These are phyloP conservation scores for Danielia oregonensis DNA, from an alignment of 805 yeast species.

Conservation along the genomic window DNA sequence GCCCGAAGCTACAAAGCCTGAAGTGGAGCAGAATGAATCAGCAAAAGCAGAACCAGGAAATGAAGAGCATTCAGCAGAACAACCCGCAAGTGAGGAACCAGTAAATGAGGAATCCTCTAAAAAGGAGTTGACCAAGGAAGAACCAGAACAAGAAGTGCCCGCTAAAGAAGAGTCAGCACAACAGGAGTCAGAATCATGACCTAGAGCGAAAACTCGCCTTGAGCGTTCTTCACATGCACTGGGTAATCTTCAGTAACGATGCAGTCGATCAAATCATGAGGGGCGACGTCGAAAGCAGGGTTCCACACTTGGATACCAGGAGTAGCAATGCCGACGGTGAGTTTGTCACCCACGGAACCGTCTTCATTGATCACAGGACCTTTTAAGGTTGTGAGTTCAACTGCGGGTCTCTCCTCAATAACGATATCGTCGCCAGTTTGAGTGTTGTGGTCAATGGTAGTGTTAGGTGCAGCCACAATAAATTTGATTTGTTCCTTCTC, in stretches of 20 bases:
- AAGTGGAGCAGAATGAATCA: too few species aligned
- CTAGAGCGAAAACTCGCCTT: constrained; percentile 9
- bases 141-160: too few species aligned
- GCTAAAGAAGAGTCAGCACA: too few species aligned
- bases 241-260: constrained; percentile 73
- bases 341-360: constrained; percentile 28
- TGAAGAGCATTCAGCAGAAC: too few species aligned
- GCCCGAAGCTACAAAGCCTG: background rate
- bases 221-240: background rate
- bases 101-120: too few species aligned
- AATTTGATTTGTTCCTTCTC: constrained; percentile 59
- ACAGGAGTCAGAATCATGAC: too few species aligned
- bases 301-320: constrained; percentile 88
- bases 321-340: constrained; percentile 78
- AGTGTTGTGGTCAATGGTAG: constrained; percentile 76
- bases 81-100: too few species aligned
- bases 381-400: constrained; percentile 70
- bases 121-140: too few species aligned
- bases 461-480: constrained; percentile 92
- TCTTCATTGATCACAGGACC: constrained; percentile 45
- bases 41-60: too few species aligned
- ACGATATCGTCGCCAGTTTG: constrained; percentile 67
- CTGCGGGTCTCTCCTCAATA: constrained; percentile 83
- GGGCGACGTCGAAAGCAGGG: constrained; percentile 94
- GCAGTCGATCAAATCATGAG: constrained; percentile 75